Conservation (phyloP, 1,284 basidiomycete species). For the Austroboletus niveus region DNA sequence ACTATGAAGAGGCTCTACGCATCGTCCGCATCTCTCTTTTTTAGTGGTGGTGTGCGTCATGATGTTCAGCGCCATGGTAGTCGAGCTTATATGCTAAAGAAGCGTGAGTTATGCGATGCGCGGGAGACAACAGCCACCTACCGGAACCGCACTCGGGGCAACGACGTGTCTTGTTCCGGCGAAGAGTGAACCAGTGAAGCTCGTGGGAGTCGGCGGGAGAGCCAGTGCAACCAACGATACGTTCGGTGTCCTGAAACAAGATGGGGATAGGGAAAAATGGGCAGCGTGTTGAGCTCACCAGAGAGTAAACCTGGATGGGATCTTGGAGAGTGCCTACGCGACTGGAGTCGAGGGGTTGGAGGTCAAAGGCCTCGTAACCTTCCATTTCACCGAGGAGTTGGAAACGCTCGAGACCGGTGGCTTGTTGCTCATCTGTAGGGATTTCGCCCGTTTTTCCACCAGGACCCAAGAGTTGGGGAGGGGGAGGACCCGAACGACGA, state of each 20-base stretch:
- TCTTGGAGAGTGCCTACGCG: slow-evolving; percentile 86
- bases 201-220: slow-evolving; percentile 91
- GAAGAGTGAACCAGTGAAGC: slow-evolving; percentile 78
- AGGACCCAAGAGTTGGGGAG: slow-evolving; percentile 71
- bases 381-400: slow-evolving; percentile 88
- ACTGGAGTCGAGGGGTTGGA: slow-evolving; percentile 82
- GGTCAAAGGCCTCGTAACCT: slow-evolving; percentile 91
- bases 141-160: slow-evolving; percentile 92
- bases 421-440: slow-evolving; percentile 85
- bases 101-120: slow-evolving; percentile 7
- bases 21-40: slow-evolving; percentile 4
- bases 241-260: slow-evolving; percentile 63
- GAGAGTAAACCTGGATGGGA: slow-evolving; percentile 86
- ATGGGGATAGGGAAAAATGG: background rate
- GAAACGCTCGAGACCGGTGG: slow-evolving; percentile 95
- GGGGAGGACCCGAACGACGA: slow-evolving; percentile 53
- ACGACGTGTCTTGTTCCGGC: slow-evolving; percentile 66
- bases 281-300: slow-evolving; percentile 54
- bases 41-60: slow-evolving; percentile 42
- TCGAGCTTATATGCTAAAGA: slow-evolving; percentile 56
- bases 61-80: slow-evolving; percentile 50
- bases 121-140: slow-evolving; percentile 36
- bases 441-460: slow-evolving; percentile 77
- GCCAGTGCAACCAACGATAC: slow-evolving; percentile 90
- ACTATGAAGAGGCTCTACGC: slow-evolving; percentile 18